phyloP scores from a whole-genome alignment of 139 green algal genomes.

The Parachlorella kessleri region DNA sequence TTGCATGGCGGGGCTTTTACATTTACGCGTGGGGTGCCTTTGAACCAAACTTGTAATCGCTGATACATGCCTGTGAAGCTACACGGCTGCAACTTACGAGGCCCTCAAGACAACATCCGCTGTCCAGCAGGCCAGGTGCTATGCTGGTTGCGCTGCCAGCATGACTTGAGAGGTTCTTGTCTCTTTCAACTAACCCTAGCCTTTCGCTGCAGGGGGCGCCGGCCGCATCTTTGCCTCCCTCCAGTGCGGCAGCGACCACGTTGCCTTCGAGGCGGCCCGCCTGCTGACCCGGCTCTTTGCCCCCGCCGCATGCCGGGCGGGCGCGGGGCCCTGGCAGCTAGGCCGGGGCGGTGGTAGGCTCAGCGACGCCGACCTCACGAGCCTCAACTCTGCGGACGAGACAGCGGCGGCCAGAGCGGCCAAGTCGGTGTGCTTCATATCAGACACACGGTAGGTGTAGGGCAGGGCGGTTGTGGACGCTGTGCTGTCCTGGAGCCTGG shows the following conservation, averaged over 20 bases:
- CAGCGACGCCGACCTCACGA: not conserved
- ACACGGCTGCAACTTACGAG: too few relatives aligned
- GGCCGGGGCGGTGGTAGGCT: not conserved
- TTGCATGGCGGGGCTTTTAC: too few relatives aligned
- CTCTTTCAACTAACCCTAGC: too few relatives aligned
- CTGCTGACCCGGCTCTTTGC: conserved; percentile 77
- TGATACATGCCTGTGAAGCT: too few relatives aligned
- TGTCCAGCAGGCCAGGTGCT: too few relatives aligned
- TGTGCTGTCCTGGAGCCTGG: not conserved
- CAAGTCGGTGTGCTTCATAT: conserved; percentile 66
- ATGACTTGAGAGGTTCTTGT: too few relatives aligned
- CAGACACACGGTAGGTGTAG: conserved; percentile 12
- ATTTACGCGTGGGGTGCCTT: too few relatives aligned
- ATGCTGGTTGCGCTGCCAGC: too few relatives aligned
- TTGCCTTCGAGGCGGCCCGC: conserved; percentile 71
- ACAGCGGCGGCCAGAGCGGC: conserved; percentile 27
- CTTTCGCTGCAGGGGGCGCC: conserved; percentile 21
- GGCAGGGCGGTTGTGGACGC: too few relatives aligned
- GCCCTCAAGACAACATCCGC: too few relatives aligned
- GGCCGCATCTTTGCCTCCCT: conserved; percentile 63
- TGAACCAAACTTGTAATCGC: too few relatives aligned
- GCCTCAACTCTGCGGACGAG: conserved; percentile 16
- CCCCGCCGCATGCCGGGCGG: conserved; percentile 51
- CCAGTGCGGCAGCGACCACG: conserved; percentile 59
- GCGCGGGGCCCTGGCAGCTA: conserved; percentile 36